Conservation (phyloP, 2,329 filamentous ascomycete genomes). For the Botryotinia calthae region DNA sequence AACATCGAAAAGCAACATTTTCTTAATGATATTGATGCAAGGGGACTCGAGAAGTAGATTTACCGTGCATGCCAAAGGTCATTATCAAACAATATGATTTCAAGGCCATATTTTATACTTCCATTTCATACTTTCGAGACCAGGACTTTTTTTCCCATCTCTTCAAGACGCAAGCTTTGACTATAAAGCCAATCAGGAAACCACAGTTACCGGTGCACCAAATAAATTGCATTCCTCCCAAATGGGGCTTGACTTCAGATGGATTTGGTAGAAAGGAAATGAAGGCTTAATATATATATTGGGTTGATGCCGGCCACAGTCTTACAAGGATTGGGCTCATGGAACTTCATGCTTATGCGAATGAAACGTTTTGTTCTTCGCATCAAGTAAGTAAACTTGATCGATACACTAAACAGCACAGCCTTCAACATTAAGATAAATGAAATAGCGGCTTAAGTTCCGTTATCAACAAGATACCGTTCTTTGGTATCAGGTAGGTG, state of each 20-base stretch:
- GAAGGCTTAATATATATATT: neutral
- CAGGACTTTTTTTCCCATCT: neutral
- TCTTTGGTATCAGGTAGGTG: neutral
- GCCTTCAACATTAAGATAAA: neutral
- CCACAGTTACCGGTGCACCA: neutral
- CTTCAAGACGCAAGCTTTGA: neutral
- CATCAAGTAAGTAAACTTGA: neutral
- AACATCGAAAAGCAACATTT: neutral
- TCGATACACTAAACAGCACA: neutral
- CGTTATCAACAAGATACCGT: neutral
- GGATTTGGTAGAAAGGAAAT: neutral
- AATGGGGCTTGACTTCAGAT: neutral
- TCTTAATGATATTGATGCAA: neutral
- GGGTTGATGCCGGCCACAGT: neutral
- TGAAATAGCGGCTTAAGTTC: neutral
- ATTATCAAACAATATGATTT: neutral
- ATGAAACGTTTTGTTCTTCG: neutral
- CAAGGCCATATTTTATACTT: neutral
- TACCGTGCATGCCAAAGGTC: neutral
- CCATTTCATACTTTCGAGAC: neutral
- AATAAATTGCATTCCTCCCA: neutral
- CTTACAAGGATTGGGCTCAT: neutral
- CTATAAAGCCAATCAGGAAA: neutral
- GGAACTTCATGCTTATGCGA: neutral
- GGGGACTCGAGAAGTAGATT: neutral